Evolutionary conservation across 148 eudicot genomes (phyloP).

Genomic region (Rhododendron vialii): DNA sequence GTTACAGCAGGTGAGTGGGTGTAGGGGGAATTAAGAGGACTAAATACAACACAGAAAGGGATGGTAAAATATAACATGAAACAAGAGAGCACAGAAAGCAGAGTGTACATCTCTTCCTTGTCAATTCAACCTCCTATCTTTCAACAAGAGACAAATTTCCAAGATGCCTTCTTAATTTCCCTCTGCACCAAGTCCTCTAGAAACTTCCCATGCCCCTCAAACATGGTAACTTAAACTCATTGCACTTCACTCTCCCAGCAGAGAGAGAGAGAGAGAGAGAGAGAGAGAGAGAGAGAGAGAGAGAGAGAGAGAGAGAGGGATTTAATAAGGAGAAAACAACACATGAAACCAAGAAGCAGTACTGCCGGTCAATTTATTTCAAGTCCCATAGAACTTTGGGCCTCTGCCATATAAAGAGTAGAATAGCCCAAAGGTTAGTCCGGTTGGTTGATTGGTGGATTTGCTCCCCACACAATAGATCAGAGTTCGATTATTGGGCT

Average conservation of each 20-base stretch:
- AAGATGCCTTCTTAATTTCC: slow-evolving; percentile 11
- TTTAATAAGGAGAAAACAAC: slow-evolving; percentile 22
- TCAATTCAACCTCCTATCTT: slow-evolving; percentile 12
- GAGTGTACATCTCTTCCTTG: not conserved
- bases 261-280: slow-evolving; percentile 1
- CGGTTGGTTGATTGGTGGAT: too few species aligned
- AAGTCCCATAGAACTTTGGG: slow-evolving; percentile 11
- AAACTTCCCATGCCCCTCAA: slow-evolving; percentile 18
- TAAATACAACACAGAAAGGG: not conserved
- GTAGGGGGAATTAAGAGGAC: not conserved
- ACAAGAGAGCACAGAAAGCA: slow-evolving; percentile 4
- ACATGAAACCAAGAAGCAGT: slow-evolving; percentile 16
- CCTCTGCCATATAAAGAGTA: not conserved
- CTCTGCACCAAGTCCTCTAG: slow-evolving; percentile 12
- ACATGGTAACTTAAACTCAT: slow-evolving; percentile 13
- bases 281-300: not conserved
- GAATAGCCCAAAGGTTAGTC: too few species aligned
- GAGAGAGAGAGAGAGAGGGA: slow-evolving; percentile 2
- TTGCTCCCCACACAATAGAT: too few species aligned
- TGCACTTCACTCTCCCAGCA: slow-evolving; percentile 13
- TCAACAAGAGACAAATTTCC: slow-evolving; percentile 7
- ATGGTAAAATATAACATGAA: not conserved
- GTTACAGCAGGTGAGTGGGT: not conserved
- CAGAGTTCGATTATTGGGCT: too few species aligned
- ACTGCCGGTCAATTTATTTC: not conserved